Conservation (phyloP, 768 basidiomycete genomes). For the Lactarius akahatsu region DNA sequence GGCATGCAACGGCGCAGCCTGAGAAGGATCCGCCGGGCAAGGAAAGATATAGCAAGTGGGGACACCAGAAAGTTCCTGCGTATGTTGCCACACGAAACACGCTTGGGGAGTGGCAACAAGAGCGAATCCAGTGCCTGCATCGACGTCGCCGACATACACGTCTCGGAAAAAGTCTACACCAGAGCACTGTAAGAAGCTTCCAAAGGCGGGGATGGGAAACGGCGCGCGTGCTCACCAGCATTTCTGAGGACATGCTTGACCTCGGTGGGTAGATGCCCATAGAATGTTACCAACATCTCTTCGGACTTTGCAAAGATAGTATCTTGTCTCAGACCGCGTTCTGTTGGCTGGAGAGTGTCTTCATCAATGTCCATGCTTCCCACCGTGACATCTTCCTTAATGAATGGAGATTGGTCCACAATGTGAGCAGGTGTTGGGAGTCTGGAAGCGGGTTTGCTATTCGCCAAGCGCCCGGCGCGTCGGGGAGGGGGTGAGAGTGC, state of each 20-base stretch:
- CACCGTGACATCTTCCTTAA: conserved; percentile 44
- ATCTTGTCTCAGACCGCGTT: conserved; percentile 40
- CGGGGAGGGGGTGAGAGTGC: conserved; percentile 34
- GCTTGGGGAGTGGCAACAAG: conserved; percentile 69
- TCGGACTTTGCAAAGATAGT: conserved; percentile 68
- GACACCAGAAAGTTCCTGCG: conserved; percentile 66
- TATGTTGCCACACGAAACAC: conserved; percentile 84
- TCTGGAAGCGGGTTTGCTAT: conserved; percentile 41
- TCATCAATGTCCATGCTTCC: conserved; percentile 68
- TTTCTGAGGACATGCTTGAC: conserved; percentile 68
- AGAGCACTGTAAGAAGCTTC: neutral
- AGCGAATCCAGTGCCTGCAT: conserved; percentile 70
- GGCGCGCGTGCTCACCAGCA: conserved; percentile 49
- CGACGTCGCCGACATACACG: conserved; percentile 67
- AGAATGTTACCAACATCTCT: conserved; percentile 64
- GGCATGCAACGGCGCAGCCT: conserved; percentile 46
- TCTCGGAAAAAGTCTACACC: conserved; percentile 66
- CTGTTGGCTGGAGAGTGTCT: conserved; percentile 39
- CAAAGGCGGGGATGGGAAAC: neutral
- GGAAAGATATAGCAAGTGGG: conserved; percentile 84
- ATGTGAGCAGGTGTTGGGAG: conserved; percentile 44
- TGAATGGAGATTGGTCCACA: conserved; percentile 37
- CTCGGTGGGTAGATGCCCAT: conserved; percentile 69
- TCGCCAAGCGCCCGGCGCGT: conserved; percentile 34
- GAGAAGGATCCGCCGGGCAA: conserved; percentile 59